Conservation (phyloP, 225 moss, liverwort and hornwort species). For the Thuidium tamariscinum region DNA sequence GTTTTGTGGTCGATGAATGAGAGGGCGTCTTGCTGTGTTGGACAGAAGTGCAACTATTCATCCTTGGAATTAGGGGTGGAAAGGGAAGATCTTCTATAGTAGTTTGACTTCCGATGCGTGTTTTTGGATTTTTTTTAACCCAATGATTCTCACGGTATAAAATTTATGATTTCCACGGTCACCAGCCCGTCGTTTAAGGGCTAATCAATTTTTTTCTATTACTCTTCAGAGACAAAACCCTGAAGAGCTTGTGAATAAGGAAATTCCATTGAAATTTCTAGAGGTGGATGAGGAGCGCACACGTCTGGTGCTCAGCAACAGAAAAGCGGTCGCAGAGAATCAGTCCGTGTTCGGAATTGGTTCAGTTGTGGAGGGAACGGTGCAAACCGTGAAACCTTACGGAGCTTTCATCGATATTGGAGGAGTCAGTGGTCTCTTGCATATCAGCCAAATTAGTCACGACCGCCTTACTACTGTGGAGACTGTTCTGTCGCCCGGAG, state of each 20-base stretch:
- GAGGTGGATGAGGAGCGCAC: constrained; percentile 65
- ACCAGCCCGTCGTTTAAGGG: too few relatives aligned
- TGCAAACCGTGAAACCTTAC: constrained; percentile 54
- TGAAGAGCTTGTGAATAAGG: constrained; percentile 51
- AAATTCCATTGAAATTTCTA: constrained; percentile 40
- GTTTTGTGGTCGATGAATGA: too few relatives aligned
- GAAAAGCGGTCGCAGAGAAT: constrained; percentile 44
- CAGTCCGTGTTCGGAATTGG: constrained; percentile 44
- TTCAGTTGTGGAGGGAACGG: constrained; percentile 54
- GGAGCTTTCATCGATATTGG: constrained; percentile 87
- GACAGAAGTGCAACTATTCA: too few relatives aligned
- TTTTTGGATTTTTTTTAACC: too few relatives aligned
- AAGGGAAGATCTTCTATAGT: too few relatives aligned
- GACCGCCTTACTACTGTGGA: constrained; percentile 94
- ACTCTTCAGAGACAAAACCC: constrained; percentile 35
- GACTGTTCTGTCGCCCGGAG: constrained; percentile 81
- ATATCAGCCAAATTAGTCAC: constrained; percentile 97
- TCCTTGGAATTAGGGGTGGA: too few relatives aligned
- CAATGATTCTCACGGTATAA: too few relatives aligned
- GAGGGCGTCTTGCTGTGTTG: too few relatives aligned
- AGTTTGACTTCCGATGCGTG: too few relatives aligned
- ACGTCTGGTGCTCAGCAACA: constrained; percentile 58
- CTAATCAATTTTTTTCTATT: background rate
- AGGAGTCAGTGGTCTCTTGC: constrained; percentile 90
- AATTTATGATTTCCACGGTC: too few relatives aligned